Evolutionary conservation across 176 grass and related monocot species (phyloP).

Genomic region (Aegilops umbellulata): DNA sequence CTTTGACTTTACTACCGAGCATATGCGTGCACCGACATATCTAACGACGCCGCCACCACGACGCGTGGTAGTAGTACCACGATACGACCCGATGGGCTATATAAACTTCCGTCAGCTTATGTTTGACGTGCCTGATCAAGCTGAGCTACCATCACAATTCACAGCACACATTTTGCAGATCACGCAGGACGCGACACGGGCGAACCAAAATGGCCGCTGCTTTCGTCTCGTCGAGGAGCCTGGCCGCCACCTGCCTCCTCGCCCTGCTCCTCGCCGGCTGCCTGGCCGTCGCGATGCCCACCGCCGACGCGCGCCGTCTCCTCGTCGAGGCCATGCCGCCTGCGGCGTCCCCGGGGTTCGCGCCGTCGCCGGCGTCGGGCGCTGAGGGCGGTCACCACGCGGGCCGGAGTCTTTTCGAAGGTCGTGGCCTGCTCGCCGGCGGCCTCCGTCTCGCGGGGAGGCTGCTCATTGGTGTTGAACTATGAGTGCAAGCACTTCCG

Average conservation of each 20-base stretch:
- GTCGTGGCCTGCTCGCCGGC: not conserved
- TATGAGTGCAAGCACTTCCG: not conserved
- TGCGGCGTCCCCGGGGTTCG: not conserved
- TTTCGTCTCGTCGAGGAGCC: not conserved
- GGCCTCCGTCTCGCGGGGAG: conserved; percentile 29
- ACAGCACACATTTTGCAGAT: not conserved
- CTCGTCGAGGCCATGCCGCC: not conserved
- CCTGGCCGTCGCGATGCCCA: not conserved
- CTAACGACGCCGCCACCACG: not conserved
- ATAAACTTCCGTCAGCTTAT: no score
- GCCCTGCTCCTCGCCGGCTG: conserved; percentile 14
- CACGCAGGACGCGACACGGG: not conserved
- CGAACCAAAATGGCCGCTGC: not conserved
- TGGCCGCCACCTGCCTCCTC: conserved; percentile 22
- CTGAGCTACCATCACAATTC: not conserved
- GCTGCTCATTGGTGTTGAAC: conserved; percentile 19
- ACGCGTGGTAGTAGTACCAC: not conserved
- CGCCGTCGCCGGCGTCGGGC: conserved; percentile 10
- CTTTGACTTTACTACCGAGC: not conserved
- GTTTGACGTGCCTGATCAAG: no score
- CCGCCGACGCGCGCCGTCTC: conserved; percentile 22
- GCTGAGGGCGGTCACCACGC: not conserved
- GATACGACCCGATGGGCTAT: no score
- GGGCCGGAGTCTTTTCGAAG: not conserved
- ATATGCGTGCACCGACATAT: not conserved